These are phyloP conservation scores for Pleurotus salmoneostramineus DNA, from an alignment of 768 basidiomycete species.

Conservation along the genomic window DNA sequence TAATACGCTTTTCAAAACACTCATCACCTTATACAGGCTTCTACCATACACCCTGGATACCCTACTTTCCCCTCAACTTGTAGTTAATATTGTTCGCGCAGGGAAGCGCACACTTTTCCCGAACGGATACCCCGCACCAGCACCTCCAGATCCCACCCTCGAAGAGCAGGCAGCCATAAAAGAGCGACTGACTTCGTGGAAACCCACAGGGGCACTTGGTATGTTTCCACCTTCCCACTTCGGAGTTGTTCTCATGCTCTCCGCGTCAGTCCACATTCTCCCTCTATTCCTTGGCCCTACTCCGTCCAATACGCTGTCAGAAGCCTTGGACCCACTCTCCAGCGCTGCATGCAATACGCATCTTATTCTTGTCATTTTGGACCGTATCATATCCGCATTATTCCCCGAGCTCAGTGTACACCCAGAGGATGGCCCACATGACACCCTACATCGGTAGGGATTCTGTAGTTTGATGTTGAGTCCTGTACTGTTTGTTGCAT, in stretches of 20 bases:
- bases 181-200: conserved; percentile 34
- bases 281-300: conserved; percentile 55
- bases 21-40: conserved; percentile 37
- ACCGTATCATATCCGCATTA: conserved; percentile 62
- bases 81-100: conserved; percentile 49
- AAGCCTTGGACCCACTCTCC: conserved; percentile 57
- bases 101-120: conserved; percentile 81
- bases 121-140: conserved; percentile 78
- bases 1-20: neutral
- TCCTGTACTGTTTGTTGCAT: no score
- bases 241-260: conserved; percentile 1
- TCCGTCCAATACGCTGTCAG: conserved; percentile 42
- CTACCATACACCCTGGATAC: conserved; percentile 64
- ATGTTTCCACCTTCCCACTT: conserved; percentile 10
- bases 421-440: neutral
- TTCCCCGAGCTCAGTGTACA: conserved; percentile 68
- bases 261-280: conserved; percentile 33
- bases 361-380: conserved; percentile 68
- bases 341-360: conserved; percentile 75
- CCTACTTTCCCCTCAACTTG: conserved; percentile 43
- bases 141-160: conserved; percentile 67
- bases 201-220: conserved; percentile 32
- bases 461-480: neutral
- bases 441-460: neutral
- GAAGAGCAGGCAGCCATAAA: conserved; percentile 71